Evolutionary conservation across 495 filamentous ascomycete species (phyloP), one percentile per base, ranked within the genome.

Genomic region (Hypoxylon trugodes): DNA sequence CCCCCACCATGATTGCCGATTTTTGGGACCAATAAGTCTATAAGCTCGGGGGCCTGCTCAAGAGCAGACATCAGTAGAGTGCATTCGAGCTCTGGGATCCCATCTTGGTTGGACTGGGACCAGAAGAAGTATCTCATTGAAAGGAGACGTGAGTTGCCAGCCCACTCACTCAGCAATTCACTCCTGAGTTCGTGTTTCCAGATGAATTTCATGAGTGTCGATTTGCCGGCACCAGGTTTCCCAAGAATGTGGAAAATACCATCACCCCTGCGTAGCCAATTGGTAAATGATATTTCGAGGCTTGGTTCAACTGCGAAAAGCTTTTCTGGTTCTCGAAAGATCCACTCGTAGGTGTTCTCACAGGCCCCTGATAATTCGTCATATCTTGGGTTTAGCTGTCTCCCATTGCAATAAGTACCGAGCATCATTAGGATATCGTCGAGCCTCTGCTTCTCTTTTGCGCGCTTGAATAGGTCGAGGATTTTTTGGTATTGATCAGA

Each of bases 61-160:
- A 46, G 30, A 13, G 41, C 21, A 25, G 53, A 57, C 8, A 1
- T 37, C 12, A 57, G 18, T 38, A 57, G n/a, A 28, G 41, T 37
- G n/a, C 21, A 19, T n/a, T 16, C 38, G 1, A 57, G 13, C 21
- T 22, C 28, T 19, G 32, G 53, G 4, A 57, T 28, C 12, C 32
- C 13, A 21, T 21, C 47, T 32, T 57, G 53, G 18, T 22, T 25
- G 4, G 21, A 12, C 1, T 25, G 16, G 2, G 32, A 12, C 53
- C 53, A 56, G 22, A 56, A 56, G 52, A 56, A 56, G 37, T 56
- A 56, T 46, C 12, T 46, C 40, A 56, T 25, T 18, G n/a, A 6
- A n/a, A 56, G 52, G n/a, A 56, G 52, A 13, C 6, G 10, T 10
- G 52, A 36, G n/a, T 25, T 1, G 0, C 40, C 18, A 18, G 52